A percentile compares a stretch with the other conserved stretches of the same genome.
Evolutionary conservation across 805 yeast genomes (phyloP).

Genomic region (Lipomyces kockii): DNA sequence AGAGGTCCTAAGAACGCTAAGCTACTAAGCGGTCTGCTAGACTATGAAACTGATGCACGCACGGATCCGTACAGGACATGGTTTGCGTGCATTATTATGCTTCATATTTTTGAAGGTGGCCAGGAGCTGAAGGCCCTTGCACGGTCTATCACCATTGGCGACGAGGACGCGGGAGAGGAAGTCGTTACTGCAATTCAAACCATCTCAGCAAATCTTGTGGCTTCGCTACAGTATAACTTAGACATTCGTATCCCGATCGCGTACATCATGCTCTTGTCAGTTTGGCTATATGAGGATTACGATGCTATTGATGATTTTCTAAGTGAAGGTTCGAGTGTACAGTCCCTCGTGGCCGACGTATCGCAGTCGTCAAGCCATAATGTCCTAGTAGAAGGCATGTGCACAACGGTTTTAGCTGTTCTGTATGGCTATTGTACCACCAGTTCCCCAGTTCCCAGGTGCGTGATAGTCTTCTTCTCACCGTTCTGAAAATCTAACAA

Average conservation of each 20-base stretch:
- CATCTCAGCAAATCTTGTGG: conserved; percentile 70
- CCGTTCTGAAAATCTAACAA: conserved; percentile 20
- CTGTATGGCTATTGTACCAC: conserved; percentile 74
- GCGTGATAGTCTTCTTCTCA: conserved; percentile 13
- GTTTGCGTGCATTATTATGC: conserved; percentile 74
- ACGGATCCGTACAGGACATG: conserved; percentile 86
- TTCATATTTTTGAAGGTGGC: conserved; percentile 62
- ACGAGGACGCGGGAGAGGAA: conserved; percentile 61
- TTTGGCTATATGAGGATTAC: conserved; percentile 79
- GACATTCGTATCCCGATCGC: conserved; percentile 82
- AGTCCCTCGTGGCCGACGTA: conserved; percentile 69
- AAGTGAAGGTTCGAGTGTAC: conserved; percentile 66
- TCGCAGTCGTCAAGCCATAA: conserved; percentile 53
- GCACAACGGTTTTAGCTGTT: conserved; percentile 71
- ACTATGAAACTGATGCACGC: conserved; percentile 70
- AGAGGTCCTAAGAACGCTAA: conserved; percentile 51
- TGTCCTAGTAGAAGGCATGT: conserved; percentile 71
- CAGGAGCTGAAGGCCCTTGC: conserved; percentile 56
- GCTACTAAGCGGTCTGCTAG: conserved; percentile 70
- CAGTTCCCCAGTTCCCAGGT: conserved; percentile 55
- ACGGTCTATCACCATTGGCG: conserved; percentile 60
- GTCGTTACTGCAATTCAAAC: conserved; percentile 73
- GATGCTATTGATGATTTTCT: conserved; percentile 77
- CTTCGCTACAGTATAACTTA: conserved; percentile 57
- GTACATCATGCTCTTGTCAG: conserved; percentile 71